Evolutionary conservation across 2,329 filamentous ascomycete genomes (phyloP), one percentile per base, ranked within the genome.

Genomic region (Aspergillus latus): DNA sequence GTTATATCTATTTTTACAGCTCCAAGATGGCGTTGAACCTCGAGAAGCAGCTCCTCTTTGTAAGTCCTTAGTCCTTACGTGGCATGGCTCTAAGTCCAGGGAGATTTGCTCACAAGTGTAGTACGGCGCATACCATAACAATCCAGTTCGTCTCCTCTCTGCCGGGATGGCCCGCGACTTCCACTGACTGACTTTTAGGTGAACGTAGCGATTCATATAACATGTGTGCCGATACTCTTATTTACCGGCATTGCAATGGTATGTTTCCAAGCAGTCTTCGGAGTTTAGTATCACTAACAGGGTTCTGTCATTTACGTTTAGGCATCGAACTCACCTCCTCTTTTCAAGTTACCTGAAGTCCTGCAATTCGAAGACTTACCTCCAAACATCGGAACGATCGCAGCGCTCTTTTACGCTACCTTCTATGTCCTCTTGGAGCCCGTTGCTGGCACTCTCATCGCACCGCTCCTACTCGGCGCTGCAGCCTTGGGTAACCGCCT

Each of bases 391-490:
- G 84, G 82, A 49, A 86, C 84, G 3, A 77, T 84, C 57, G 77
- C 74, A 51, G 80, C 80, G 42, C 66, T 85, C 8, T 64, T 87
- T 29, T 97, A 94, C 75, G 83, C 88, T 37, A 82, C 82, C 1
- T 83, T 97, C 54, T 99, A 97, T 71, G 82, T 97, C 47, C 83
- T 99, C 21, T 87, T 99, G 68, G 94, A 99, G 71, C 94, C 94
- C 1, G 91, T 97, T 0, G 94, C 94, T 9, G 94, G 94, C 49
- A 86, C 85, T 9, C 77, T 89, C 29, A 78, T 96, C 42, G 86
- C 89, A 5, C 83, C 89, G 2, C 79, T 97, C 32, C 86, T 96
- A 58, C 77, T 97, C 43, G 88, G 78, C 16, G 85, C 84, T 53
- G 88, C 91, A 8, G 91, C 90, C 3, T 85, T 83, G 56, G 84